These are phyloP conservation scores for Phaeosphaeria sp. DNA, from an alignment of 2,329 filamentous ascomycete species.

Conservation along the genomic window DNA sequence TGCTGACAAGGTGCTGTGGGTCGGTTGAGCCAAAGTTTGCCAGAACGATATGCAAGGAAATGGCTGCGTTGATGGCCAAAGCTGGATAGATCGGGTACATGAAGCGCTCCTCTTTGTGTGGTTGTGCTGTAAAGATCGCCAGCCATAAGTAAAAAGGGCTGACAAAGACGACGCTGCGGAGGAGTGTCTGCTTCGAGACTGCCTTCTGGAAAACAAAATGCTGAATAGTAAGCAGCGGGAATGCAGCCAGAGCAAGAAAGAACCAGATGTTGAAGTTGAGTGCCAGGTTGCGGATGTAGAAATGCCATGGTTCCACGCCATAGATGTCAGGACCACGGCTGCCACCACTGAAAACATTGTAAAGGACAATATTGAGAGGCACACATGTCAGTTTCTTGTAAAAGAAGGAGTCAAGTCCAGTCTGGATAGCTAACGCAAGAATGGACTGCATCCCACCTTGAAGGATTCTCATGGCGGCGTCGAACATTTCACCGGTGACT, in stretches of 20 bases:
- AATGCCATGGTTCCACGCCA: slow-evolving; percentile 95
- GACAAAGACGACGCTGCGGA: slow-evolving; percentile 79
- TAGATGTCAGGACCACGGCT: slow-evolving; percentile 88
- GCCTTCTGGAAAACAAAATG: slow-evolving; percentile 68
- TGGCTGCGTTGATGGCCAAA: slow-evolving; percentile 84
- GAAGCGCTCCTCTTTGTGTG: slow-evolving; percentile 97
- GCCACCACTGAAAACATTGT: slow-evolving; percentile 87
- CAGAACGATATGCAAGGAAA: slow-evolving; percentile 81
- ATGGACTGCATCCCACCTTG: slow-evolving; percentile 72
- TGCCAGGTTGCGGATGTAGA: slow-evolving; percentile 88
- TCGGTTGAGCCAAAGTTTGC: slow-evolving; percentile 74
- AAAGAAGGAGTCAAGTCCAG: slow-evolving; percentile 79
- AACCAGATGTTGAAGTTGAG: slow-evolving; percentile 98
- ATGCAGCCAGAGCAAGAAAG: slow-evolving; percentile 73
- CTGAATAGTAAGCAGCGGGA: slow-evolving; percentile 79
- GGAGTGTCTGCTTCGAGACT: slow-evolving; percentile 70
- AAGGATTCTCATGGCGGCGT: slow-evolving; percentile 66
- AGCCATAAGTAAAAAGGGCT: slow-evolving; percentile 95
- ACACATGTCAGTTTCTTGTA: slow-evolving; percentile 81
- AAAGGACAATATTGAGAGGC: slow-evolving; percentile 90
- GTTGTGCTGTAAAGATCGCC: slow-evolving; percentile 85
- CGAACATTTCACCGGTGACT: slow-evolving; percentile 63
- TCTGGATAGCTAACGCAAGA: slow-evolving; percentile 71
- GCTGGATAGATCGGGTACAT: slow-evolving; percentile 98
- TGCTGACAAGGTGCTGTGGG: slow-evolving; percentile 70